Evolutionary conservation across 345 rosid species (phyloP).

Genomic region (Reutealis trisperma): DNA sequence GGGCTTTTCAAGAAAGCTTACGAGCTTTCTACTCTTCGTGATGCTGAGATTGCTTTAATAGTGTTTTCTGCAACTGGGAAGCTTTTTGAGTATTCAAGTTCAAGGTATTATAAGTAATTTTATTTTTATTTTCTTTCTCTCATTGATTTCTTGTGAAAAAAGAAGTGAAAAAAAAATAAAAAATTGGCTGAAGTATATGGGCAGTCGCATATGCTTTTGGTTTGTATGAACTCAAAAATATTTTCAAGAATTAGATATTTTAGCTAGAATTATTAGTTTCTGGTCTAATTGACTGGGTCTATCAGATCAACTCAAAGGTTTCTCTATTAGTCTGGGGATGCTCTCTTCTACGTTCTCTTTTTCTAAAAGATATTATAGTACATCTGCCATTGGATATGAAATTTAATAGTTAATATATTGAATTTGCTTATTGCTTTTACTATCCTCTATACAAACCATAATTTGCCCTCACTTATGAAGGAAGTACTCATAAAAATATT

Average conservation of each 20-base stretch:
- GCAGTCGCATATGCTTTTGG: not conserved
- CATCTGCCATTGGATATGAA: not conserved
- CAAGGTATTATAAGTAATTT: conserved; percentile 31
- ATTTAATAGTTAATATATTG: not conserved
- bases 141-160: not conserved
- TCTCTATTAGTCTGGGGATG: too few relatives aligned
- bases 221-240: not conserved
- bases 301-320: too few relatives aligned
- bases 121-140: too few relatives aligned
- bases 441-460: not conserved
- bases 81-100: conserved; percentile 41
- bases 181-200: not conserved
- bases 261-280: too few relatives aligned
- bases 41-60: conserved; percentile 41
- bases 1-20: conserved; percentile 52
- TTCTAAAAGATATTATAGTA: not conserved
- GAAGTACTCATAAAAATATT: conserved; percentile 18
- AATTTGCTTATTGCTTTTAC: not conserved
- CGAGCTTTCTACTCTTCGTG: conserved; percentile 49
- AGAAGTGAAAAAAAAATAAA: too few relatives aligned
- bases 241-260: not conserved
- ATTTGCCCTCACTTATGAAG: not conserved
- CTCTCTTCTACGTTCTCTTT: not conserved
- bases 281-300: too few relatives aligned
- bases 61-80: conserved; percentile 44